phyloP scores from a whole-genome alignment of 345 rosid species.

The Firmiana major region DNA sequence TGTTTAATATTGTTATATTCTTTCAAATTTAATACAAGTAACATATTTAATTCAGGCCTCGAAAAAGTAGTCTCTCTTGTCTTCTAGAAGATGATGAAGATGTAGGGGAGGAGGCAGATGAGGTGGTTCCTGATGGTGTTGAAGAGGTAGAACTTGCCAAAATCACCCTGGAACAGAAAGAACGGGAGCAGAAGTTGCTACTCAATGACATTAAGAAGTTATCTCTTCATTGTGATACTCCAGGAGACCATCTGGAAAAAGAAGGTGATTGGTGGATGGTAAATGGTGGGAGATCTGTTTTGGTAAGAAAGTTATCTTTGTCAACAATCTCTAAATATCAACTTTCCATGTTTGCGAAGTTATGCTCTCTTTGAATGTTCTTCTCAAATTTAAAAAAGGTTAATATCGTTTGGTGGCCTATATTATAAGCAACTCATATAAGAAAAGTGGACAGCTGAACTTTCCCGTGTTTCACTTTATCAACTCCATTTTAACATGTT shows the following conservation, averaged over 20 bases:
- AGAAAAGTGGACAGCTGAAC: background rate
- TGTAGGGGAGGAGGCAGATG: constrained; percentile 96
- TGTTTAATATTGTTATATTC: background rate
- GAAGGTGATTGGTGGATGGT: constrained; percentile 45
- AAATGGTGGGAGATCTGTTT: constrained; percentile 35
- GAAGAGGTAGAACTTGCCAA: constrained; percentile 96
- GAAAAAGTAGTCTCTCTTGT: constrained; percentile 76
- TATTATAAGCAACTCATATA: background rate
- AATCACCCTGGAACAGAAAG: constrained; percentile 74
- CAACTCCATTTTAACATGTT: background rate
- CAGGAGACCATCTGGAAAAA: constrained; percentile 45
- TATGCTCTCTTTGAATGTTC: background rate
- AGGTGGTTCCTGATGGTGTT: constrained; percentile 93
- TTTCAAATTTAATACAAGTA: constrained; percentile 8
- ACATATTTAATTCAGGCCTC: constrained; percentile 60
- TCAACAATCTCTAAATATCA: constrained; percentile 3
- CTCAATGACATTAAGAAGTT: constrained; percentile 76
- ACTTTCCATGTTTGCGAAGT: background rate
- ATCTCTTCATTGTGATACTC: constrained; percentile 48
- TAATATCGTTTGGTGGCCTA: background rate
- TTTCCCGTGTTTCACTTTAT: background rate
- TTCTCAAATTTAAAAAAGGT: background rate
- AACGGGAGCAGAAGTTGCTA: constrained; percentile 66
- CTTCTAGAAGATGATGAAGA: constrained; percentile 93
- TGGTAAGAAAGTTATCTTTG: constrained; percentile 31